These are phyloP conservation scores for Cladosporium halotolerans DNA, from an alignment of 2,329 filamentous ascomycete genomes.

Conservation along the genomic window DNA sequence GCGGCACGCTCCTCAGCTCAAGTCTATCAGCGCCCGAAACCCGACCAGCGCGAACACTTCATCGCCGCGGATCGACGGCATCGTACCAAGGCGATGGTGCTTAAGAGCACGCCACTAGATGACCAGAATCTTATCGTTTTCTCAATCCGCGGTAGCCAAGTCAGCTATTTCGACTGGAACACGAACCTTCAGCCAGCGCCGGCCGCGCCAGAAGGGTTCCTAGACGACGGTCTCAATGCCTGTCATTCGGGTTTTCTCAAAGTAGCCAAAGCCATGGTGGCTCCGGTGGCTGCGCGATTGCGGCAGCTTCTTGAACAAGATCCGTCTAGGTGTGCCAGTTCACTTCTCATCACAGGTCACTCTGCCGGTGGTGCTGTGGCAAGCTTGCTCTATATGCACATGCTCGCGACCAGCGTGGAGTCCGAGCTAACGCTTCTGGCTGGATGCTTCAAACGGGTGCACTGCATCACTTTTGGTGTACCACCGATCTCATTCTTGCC, in stretches of 20 bases:
- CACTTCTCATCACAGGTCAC: constrained; percentile 77
- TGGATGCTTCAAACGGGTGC: constrained; percentile 66
- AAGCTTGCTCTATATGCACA: constrained; percentile 71
- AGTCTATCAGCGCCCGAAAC: constrained; percentile 62
- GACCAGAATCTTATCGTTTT: constrained; percentile 74
- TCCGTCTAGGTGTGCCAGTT: constrained; percentile 58
- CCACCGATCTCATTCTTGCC: constrained; percentile 71
- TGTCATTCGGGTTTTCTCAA: constrained; percentile 77
- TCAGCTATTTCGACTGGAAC: constrained; percentile 75
- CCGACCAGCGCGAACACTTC: constrained; percentile 60
- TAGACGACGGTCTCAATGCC: constrained; percentile 70
- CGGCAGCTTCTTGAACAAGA: constrained; percentile 66
- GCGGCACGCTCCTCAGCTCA: constrained; percentile 71
- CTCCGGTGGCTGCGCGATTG: constrained; percentile 64
- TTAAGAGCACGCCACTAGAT: constrained; percentile 74
- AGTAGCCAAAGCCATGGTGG: constrained; percentile 69
- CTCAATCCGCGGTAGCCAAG: constrained; percentile 70
- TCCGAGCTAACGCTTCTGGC: constrained; percentile 67
- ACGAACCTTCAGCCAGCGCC: constrained; percentile 72
- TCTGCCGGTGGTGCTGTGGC: constrained; percentile 82
- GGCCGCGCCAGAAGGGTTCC: constrained; percentile 58
- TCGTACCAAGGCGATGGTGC: constrained; percentile 79
- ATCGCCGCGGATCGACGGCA: constrained; percentile 64
- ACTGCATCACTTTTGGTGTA: constrained; percentile 81
- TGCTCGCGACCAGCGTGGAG: constrained; percentile 57